phyloP scores from a whole-genome alignment of 768 basidiomycete genomes.

The Phylloporus sp. region DNA sequence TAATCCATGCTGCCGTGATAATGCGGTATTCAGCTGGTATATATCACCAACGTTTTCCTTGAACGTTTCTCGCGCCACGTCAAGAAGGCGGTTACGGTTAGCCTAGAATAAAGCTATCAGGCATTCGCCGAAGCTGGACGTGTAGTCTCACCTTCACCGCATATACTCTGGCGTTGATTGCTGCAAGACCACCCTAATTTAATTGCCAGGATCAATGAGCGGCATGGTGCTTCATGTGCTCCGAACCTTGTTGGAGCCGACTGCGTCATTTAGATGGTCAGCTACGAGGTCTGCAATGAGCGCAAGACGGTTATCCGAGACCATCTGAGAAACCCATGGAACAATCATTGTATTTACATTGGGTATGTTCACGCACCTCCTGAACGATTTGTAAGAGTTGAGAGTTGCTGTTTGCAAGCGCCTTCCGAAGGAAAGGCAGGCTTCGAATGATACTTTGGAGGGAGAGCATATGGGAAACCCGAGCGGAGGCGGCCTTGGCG shows the following conservation, averaged over 20 bases:
- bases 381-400: constrained; percentile 59
- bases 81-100: constrained; percentile 77
- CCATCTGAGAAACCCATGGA: constrained; percentile 44
- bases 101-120: constrained; percentile 39
- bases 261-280: constrained; percentile 70
- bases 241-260: constrained; percentile 55
- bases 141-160: constrained; percentile 62
- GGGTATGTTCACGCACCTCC: constrained; percentile 39
- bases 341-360: neutral
- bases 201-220: neutral
- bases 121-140: neutral
- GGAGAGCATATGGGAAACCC: constrained; percentile 76
- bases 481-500: constrained; percentile 61
- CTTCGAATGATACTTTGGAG: constrained; percentile 69
- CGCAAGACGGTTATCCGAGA: constrained; percentile 67
- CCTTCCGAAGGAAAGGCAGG: constrained; percentile 58
- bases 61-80: constrained; percentile 93
- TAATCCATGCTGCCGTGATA: constrained; percentile 61
- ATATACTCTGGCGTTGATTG: constrained; percentile 80
- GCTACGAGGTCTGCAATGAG: constrained; percentile 59
- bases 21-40: constrained; percentile 54
- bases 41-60: constrained; percentile 92
- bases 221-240: neutral
- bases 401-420: constrained; percentile 55
- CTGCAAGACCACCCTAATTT: constrained; percentile 62